Base-by-base conservation (phyloP, 192 early-diverging fungal species). In the Backusella mclennaniae region DNA sequence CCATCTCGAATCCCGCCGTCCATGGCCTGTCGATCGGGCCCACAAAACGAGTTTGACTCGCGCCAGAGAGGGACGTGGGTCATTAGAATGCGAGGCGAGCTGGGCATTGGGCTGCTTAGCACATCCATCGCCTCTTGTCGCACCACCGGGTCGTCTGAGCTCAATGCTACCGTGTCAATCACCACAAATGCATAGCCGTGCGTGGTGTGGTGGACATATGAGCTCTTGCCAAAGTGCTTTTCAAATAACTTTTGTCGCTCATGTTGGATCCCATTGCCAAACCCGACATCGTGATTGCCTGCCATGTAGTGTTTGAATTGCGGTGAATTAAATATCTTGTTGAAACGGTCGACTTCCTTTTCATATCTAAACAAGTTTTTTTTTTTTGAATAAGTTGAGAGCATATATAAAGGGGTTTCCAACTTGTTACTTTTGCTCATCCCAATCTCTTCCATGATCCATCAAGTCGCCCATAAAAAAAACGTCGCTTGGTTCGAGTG, bases 261-360 rank as follows among this genome's bases (percentile, higher is more conserved):
- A 0, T 21, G 52, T 26, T 87, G 77, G 17, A 95, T 74, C 0
- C 85, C 85, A 69, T 91, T 84, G 19, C 93, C 91, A 44, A 94
- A 93, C 0, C 97, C 97, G 59, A 97, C 90, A 80, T 99, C 97
- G 80, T 99, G 97, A 82, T 97, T 99, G 4, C 97, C 97, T 3
- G 92, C 92, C 82, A 94, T 90, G 76, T 92, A 85, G 15, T 87
- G 85, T 3, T 90, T 80, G 0, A 69, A 35, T 21, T 74, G 35
- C 6, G 21, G 19, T 39, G 5, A 71, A 11, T 21, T 70, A 69
- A 75, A 84, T 52, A 76, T 29, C 21, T 19, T 73, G 56, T 36
- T 35, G 67, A 90, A 89, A 4, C 92, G 84, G 12, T 41, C 11
- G 23, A 88, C 79, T 77, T 96, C 92, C 15, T 67, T 42, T 3